Evolutionary conservation across 2,329 filamentous ascomycete species (phyloP), one percentile per base, ranked within the genome.

Genomic region (Venturia asperata): DNA sequence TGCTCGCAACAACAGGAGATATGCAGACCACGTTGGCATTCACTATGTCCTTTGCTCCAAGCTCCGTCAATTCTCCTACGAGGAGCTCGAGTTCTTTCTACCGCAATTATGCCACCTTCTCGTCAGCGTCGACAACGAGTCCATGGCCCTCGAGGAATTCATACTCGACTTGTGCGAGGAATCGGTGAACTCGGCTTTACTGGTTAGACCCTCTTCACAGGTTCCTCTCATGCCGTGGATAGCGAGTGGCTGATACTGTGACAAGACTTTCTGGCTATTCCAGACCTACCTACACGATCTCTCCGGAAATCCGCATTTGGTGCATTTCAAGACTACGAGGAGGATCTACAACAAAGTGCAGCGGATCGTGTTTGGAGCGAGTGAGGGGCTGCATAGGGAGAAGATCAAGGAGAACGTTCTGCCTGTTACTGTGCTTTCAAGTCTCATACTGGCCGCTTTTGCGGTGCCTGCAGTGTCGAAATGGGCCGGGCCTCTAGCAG

Each of bases 31-130:
- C 82, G 88, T 94, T 75, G 90, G 90, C 72, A 93, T 94, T 74
- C 90, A 93, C 78, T 91, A 93, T 81, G 89, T 92, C 68, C 85
- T 94, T 68, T 93, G 91, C 81, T 89, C 88, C 72, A 94, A 94
- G 84, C 83, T 94, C 74, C 89, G 91, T 74, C 89, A 91, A 77
- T 94, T 94, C 74, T 89, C 88, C 69, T 94, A 93, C 79, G 89
- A 92, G 80, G 90, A 94, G 78, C 92, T 94, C 75, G 91, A 94
- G 78, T 94, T 94, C 86, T 94, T 93, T 81, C 83, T 94, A 62
- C 90, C 90, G 68, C 89, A 77, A 72, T 81, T 94, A 81, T 94
- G 90, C 75, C 91, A 94, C 79, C 86, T 94, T 68, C 87, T 92
- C 78, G 89, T 94, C 73, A 92, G 89, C 77, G 85, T 93, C 75